Base-by-base conservation (phyloP, 2,329 filamentous ascomycete species). In the Ophidiomyces ophidiicola region DNA sequence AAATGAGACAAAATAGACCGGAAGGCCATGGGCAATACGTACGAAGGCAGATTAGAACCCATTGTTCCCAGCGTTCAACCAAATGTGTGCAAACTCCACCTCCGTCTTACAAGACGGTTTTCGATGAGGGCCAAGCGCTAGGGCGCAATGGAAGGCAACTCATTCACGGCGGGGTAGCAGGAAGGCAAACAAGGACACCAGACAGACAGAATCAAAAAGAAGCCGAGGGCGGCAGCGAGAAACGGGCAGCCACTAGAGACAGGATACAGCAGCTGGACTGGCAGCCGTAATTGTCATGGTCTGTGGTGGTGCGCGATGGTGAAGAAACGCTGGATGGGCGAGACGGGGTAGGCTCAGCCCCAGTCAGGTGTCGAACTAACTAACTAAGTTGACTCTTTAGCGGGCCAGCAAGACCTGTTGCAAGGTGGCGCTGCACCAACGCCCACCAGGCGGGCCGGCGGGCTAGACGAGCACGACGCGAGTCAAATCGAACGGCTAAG, bases 1-100 rank as follows among this genome's bases (percentile, higher is more conserved):
- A 2, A 28, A 21, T 32, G 39, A 32, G 20, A 42, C 29, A 17
- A 41, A 25, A 43, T 33, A 43, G 41, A 38, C 41, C 46, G 40
- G 44, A 33, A 30, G 36, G 31, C n/a, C n/a, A n/a, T n/a, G n/a
- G n/a, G n/a, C n/a, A n/a, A n/a, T 38, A 74, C 76, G 65, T 65
- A 80, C 76, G 69, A 64, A 54, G 76, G 72, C 53, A 76, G 66
- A 63, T 74, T 75, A 47, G 73, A 69, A 58, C 78, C 74, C 62
- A 71, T 69, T 23, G 36, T 43, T 49, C 53, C 61, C 57, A 34
- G 23, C 19, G 32, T 20, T 39, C 29, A 32, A 20, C 18, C 36
- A 38, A 17, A 29, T 17, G 15, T 14, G n/a, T 25, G 19, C 26
- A 20, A 30, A 18, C n/a, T 12, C 35, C 24, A 36, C 29, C 35